Base-by-base conservation (phyloP, 805 yeast genomes). In the Candida alai region DNA sequence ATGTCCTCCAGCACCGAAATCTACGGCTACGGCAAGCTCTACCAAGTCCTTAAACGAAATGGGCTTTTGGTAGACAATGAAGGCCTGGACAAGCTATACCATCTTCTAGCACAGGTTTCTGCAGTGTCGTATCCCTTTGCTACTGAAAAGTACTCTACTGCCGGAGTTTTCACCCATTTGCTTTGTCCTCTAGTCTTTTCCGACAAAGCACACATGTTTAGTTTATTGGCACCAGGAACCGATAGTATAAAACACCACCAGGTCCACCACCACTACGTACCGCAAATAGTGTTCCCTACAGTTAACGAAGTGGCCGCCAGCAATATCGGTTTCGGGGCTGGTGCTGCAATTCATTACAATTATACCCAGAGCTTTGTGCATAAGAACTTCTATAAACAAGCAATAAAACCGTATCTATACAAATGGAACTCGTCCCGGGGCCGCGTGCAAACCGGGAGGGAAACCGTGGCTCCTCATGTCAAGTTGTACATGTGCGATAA, bases 401-500 rank as follows among this genome's bases (percentile, higher is more conserved):
- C 54, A 11, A 42, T 81, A 12, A 47, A 49, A 25, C 66, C 69
- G 1, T 62, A 62, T 33, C 51, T 79, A n/a, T 46, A 66, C 42
- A 54, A 51, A 33, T 77, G 84, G 82, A 50, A 52, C 13, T 34
- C 49, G 4, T 39, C 48, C 4, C 38, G 32, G 0, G 18, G 30
- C 3, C 19, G 32, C 1, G 20, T n/a, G 2, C 28, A 35, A 1
- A 52, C 65, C 0, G 68, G 67, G 20, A 35, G 73, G 21, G 57
- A 56, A 37, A 35, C 50, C 1, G 61, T 70, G 8, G 71, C 80
- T 3, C 76, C 80, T 1, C 95, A 86, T 56, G 78, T 80, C 10
- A 86, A 86, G 54, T 73, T 84, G 20, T 77, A 82, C 45, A 49
- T 75, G 38, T 68, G 75, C 42, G 70, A 63, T 35, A 70, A 80